These are phyloP conservation scores for Metschnikowia kofuensis DNA, from an alignment of 805 yeast species.

Conservation along the genomic window DNA sequence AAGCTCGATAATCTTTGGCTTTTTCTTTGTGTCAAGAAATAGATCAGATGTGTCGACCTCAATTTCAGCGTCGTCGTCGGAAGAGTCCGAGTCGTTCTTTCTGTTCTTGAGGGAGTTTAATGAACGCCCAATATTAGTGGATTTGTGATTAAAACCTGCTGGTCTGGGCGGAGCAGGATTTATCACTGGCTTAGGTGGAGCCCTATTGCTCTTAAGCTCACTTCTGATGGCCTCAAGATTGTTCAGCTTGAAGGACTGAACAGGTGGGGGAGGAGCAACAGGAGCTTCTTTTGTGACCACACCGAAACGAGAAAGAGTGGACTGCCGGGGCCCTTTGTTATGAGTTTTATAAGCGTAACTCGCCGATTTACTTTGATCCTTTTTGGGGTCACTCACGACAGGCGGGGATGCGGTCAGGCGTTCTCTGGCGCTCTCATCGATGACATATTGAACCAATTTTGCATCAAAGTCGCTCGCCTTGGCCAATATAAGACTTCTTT, in stretches of 20 bases:
- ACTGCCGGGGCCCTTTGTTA: conserved; percentile 29
- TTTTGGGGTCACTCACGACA: conserved; percentile 2
- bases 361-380: conserved; percentile 18
- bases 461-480: conserved; percentile 58
- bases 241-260: conserved; percentile 25
- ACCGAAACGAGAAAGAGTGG: conserved; percentile 36
- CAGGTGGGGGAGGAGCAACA: conserved; percentile 35
- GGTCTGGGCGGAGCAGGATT: conserved; percentile 52
- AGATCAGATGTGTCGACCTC: conserved; percentile 40
- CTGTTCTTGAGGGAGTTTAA: conserved; percentile 32
- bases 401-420: conserved; percentile 32
- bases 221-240: conserved; percentile 34
- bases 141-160: conserved; percentile 48
- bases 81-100: conserved; percentile 30
- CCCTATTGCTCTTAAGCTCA: conserved; percentile 25
- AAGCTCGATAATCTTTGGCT: conserved; percentile 37
- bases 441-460: conserved; percentile 50
- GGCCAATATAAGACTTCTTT: conserved; percentile 58
- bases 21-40: conserved; percentile 36
- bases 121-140: conserved; percentile 34
- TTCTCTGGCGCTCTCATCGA: conserved; percentile 19
- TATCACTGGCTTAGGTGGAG: conserved; percentile 16
- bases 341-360: conserved; percentile 20
- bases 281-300: conserved; percentile 30
- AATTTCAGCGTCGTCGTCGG: conserved; percentile 31